These are phyloP conservation scores for Ottelia alismoides DNA, from an alignment of 106 monocot genomes.

Conservation along the genomic window DNA sequence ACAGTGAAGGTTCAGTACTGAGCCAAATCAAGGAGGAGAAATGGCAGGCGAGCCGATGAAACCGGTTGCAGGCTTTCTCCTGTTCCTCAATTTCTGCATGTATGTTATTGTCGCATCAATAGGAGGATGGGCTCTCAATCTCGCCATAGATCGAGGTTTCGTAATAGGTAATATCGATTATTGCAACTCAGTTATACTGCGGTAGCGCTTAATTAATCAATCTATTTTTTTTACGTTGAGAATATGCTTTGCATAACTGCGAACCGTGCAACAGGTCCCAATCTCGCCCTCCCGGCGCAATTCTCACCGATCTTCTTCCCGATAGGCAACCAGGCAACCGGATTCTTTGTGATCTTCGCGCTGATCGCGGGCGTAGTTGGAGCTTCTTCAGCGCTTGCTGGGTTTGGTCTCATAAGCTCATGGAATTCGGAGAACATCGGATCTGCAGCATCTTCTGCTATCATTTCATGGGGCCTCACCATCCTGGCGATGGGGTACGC, in stretches of 20 bases:
- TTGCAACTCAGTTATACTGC: no score
- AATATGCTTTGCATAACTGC: no score
- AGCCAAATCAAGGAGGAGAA: not conserved
- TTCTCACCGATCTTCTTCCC: slow-evolving; percentile 63
- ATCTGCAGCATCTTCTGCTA: slow-evolving; percentile 32
- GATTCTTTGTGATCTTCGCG: slow-evolving; percentile 61
- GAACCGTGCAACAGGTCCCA: slow-evolving; percentile 48
- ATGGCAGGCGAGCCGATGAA: slow-evolving; percentile 21
- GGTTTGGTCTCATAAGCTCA: slow-evolving; percentile 34
- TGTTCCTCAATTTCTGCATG: slow-evolving; percentile 44
- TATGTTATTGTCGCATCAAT: slow-evolving; percentile 27
- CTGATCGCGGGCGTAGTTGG: slow-evolving; percentile 53
- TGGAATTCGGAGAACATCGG: slow-evolving; percentile 50
- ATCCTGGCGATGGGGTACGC: slow-evolving; percentile 64
- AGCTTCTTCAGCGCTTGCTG: slow-evolving; percentile 36
- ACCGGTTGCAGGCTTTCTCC: slow-evolving; percentile 20
- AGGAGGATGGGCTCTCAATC: slow-evolving; percentile 38
- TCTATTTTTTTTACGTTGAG: no score
- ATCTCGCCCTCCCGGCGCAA: slow-evolving; percentile 38
- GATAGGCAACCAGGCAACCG: no score
- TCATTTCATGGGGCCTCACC: slow-evolving; percentile 60
- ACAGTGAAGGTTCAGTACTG: no score
- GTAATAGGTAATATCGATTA: slow-evolving; percentile 15
- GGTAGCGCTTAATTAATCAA: no score
- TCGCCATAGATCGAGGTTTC: slow-evolving; percentile 30